Base-by-base conservation (phyloP, 208 protist genomes). In the Novymonas esmeraldas region DNA sequence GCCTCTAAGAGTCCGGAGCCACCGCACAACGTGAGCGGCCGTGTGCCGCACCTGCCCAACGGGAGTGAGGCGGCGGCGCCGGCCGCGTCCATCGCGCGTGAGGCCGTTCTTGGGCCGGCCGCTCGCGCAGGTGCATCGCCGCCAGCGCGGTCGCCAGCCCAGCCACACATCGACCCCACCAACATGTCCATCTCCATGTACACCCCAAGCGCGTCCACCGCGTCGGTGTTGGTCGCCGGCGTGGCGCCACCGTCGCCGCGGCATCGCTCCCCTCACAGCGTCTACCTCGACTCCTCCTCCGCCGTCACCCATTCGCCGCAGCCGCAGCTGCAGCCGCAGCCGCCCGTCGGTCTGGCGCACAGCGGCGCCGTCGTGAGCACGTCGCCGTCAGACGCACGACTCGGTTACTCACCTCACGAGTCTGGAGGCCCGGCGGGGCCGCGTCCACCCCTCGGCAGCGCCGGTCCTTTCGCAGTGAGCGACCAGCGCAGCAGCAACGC, bases 401-500 rank as follows among this genome's bases (percentile, higher is more conserved):
- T 41, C n/a, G 5, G 42, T 26, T 34, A 46, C 33, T 36, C 69
- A 26, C 54, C 61, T 20, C 42, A 45, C 28, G 45, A 75, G 36
- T 38, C 69, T 0, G 55, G 69, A 18, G 69, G 61, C n/a, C 46
- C 55, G 4, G 29, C 33, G 10, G 39, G 69, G 14, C 22, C 61
- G 3, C 33, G 13, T 33, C 39, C n/a, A 13, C 39, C 22, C 26
- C 29, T 42, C 2, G 24, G 11, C 55, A 61, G 45, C 39, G 13
- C n/a, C 56, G 26, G 11, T 49, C n/a, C 33, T 9, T 13, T 18
- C 28, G 14, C 18, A 28, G 50, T 64, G 14, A n/a, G 26, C 7
- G 45, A 14, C 41, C 57, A 65, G 9, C 33, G 13, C 55, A n/a
- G 49, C 46, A 36, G 58, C 57, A 62, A 59, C 41, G 24, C 58